A percentile compares a stretch with the other conserved stretches of the same genome.
These are phyloP conservation scores for Wickerhamiella shivajii DNA, from an alignment of 805 yeast species.

Conservation along the genomic window DNA sequence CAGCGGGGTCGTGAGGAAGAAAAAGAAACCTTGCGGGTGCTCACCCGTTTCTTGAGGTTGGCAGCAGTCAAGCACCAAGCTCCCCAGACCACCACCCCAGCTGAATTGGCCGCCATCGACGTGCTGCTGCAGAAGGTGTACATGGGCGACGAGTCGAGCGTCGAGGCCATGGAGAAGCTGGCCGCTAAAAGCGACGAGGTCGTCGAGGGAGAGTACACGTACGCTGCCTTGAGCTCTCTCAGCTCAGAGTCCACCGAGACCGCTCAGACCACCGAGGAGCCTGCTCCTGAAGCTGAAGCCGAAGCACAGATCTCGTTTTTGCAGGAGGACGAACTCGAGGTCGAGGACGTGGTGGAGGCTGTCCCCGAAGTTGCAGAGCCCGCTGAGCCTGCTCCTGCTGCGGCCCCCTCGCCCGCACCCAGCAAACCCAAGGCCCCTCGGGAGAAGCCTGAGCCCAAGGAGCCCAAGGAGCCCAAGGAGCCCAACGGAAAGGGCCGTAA, in stretches of 20 bases:
- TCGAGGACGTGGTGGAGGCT: neutral
- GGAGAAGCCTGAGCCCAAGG: neutral
- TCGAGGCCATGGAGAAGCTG: constrained; percentile 22
- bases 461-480: neutral
- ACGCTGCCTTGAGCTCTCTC: constrained; percentile 4
- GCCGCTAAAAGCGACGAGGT: constrained; percentile 18
- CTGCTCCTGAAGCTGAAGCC: neutral
- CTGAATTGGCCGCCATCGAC: constrained; percentile 22
- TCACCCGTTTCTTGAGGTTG: constrained; percentile 22
- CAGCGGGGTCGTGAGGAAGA: constrained; percentile 13
- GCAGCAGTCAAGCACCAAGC: constrained; percentile 24
- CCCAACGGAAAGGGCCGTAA: neutral
- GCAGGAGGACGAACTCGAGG: constrained; percentile 12
- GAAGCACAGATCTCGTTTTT: constrained; percentile 9
- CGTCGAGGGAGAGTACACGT: constrained; percentile 14
- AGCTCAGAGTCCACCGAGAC: constrained; percentile 4
- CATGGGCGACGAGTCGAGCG: constrained; percentile 22
- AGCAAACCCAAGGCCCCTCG: neutral
- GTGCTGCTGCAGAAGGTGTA: constrained; percentile 21
- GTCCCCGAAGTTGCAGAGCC: neutral
- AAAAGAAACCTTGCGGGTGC: constrained; percentile 14
- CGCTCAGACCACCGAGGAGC: constrained; percentile 1
- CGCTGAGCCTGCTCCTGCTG: neutral
- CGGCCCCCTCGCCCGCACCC: too few relatives aligned
- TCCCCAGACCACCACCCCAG: constrained; percentile 7